phyloP scores from a whole-genome alignment of 352 stramenopile genomes.

The Saprolegnia diclina region DNA sequence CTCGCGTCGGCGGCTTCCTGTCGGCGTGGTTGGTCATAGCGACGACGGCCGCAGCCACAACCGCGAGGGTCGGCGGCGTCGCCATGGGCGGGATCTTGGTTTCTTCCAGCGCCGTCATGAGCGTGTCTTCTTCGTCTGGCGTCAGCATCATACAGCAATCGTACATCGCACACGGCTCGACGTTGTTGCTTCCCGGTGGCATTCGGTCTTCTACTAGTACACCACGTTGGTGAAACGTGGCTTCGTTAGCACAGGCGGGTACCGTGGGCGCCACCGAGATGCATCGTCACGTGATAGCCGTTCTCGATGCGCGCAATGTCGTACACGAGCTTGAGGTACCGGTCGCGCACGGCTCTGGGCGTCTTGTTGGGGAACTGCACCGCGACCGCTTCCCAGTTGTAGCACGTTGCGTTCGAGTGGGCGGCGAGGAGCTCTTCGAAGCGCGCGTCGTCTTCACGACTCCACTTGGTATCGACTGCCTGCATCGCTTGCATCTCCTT shows the following conservation, averaged over 20 bases:
- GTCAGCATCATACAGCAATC: constrained; percentile 61
- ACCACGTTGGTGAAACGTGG: not conserved
- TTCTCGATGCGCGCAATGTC: constrained; percentile 67
- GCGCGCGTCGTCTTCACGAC: constrained; percentile 45
- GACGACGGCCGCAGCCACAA: constrained; percentile 50
- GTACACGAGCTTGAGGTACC: constrained; percentile 72
- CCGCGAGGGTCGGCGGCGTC: constrained; percentile 42
- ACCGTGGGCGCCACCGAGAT: constrained; percentile 35
- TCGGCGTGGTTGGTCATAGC: constrained; percentile 46
- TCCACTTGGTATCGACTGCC: constrained; percentile 55
- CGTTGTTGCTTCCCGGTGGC: constrained; percentile 8
- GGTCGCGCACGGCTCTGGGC: constrained; percentile 45
- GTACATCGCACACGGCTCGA: constrained; percentile 30
- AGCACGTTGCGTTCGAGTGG: constrained; percentile 39
- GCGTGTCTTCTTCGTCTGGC: constrained; percentile 39
- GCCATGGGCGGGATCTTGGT: constrained; percentile 43
- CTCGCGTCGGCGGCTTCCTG: constrained; percentile 24
- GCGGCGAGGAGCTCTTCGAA: constrained; percentile 61
- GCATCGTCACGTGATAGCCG: constrained; percentile 57
- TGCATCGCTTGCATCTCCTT: constrained; percentile 51
- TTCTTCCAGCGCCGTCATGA: constrained; percentile 47
- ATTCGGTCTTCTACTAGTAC: not conserved
- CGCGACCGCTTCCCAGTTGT: constrained; percentile 59
- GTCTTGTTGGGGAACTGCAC: constrained; percentile 47
- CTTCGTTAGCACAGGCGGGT: constrained; percentile 17